Evolutionary conservation across 192 early-diverging fungal species (phyloP).

Genomic region (Gaertneriomyces semiglobifer): DNA sequence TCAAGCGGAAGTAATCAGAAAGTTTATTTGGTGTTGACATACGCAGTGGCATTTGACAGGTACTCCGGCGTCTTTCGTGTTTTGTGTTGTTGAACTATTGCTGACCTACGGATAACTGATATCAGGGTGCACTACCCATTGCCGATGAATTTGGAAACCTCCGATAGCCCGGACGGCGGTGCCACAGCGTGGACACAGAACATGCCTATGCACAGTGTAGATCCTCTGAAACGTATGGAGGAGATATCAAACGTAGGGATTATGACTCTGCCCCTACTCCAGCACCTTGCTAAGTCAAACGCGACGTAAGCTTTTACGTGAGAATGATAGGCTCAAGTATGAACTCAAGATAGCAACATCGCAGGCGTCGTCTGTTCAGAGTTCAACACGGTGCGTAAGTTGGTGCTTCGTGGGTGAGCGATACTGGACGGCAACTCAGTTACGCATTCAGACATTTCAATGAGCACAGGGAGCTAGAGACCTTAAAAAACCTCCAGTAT

Average conservation of each 20-base stretch:
- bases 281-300: no score
- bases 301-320: constrained; percentile 25
- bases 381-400: no score
- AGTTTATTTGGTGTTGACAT: constrained; percentile 50
- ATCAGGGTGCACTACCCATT: constrained; percentile 55
- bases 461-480: no score
- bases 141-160: constrained; percentile 32
- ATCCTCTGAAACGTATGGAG: neutral
- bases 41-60: constrained; percentile 51
- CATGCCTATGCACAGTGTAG: neutral
- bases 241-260: constrained; percentile 8
- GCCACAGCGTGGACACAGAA: neutral
- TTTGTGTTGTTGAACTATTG: neutral
- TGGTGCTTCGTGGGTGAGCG: no score
- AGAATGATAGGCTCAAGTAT: constrained; percentile 46
- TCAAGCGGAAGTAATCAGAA: constrained; percentile 14
- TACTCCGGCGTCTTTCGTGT: constrained; percentile 5
- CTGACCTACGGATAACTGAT: neutral
- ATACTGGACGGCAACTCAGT: no score
- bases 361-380: neutral
- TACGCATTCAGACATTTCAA: no score
- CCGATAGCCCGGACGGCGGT: constrained; percentile 2
- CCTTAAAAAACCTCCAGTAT: no score
- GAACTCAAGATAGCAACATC: constrained; percentile 24
- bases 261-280: neutral